Evolutionary conservation across 2,329 filamentous ascomycete genomes (phyloP), one percentile per base, ranked within the genome.

Genomic region (Aspergillus latus): DNA sequence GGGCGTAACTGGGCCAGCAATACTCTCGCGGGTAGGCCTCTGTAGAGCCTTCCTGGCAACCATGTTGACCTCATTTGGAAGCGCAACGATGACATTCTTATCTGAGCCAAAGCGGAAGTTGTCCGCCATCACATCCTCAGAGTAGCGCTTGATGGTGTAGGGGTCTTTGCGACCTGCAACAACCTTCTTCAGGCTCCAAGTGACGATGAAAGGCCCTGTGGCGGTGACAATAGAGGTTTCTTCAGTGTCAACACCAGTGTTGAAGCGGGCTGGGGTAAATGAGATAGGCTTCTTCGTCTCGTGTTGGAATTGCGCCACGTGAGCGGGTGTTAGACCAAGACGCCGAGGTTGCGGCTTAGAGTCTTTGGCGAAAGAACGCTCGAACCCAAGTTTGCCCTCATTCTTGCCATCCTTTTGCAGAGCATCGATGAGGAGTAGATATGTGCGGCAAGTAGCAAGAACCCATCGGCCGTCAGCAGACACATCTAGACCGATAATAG

Each of bases 11-110:
- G 78, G 60, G 74, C 63, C 74, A 36, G 90, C 89, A 72, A 99
- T 97, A 73, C 92, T 97, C 79, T 99, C 92, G 37, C 94, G 81
- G 0, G 94, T 97, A 1, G 93, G 92, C 68, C 87, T 87, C 80
- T 90, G 90, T 69, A 99, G 83, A 56, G 86, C 88, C 65, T 88
- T 84, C 74, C 93, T 92, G 46, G 88, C 88, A 10, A 99, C 90
- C 92, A 97, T 97, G 74, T 97, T 95, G 64, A 99, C 94, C 73
- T 97, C 92, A 71, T 99, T 96, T 2, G 94, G 92, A 61, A 99
- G 79, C 0, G 94, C 94, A 36, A 99, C 93, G 68, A 99, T 96
- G 66, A 99, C 91, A 68, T 97, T 97, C 84, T 96, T 96, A 74
- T 99, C 94, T 4, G 88, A 92, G 46, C 93, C 93, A 68, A 92